phyloP scores from a whole-genome alignment of 164 flowering plant species.

The Echeveria elegans region DNA sequence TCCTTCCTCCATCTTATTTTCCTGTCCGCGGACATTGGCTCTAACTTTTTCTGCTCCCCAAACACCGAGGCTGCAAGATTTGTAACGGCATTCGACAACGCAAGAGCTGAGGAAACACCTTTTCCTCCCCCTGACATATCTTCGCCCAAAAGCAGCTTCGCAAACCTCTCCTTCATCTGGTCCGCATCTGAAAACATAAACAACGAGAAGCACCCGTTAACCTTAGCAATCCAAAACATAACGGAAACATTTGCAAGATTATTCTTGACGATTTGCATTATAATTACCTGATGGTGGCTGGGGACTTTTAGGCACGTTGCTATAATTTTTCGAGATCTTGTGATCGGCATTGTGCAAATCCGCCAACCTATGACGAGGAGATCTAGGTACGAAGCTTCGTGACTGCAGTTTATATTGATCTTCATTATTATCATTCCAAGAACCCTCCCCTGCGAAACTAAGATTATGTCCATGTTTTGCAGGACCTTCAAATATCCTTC shows the following conservation, averaged over 20 bases:
- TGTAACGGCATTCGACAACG: constrained; percentile 89
- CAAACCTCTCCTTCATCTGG: constrained; percentile 71
- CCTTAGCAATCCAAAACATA: not conserved
- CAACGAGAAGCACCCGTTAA: not conserved
- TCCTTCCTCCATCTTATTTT: constrained; percentile 79
- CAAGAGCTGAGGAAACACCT: constrained; percentile 90
- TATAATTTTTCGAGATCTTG: not conserved
- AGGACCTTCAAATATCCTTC: constrained; percentile 27
- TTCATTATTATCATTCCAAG: constrained; percentile 9
- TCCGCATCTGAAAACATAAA: constrained; percentile 44
- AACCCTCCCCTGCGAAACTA: constrained; percentile 20
- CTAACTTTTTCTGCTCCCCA: constrained; percentile 65
- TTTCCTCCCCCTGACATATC: constrained; percentile 97
- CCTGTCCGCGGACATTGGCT: constrained; percentile 70
- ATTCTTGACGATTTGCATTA: not conserved
- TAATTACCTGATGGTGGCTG: constrained; percentile 22
- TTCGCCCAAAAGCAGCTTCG: constrained; percentile 87
- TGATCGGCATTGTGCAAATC: constrained; percentile 13
- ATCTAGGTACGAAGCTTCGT: constrained; percentile 16
- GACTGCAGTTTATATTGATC: constrained; percentile 17
- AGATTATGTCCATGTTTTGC: constrained; percentile 20
- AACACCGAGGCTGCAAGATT: constrained; percentile 91
- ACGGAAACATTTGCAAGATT: not conserved
- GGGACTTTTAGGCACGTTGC: constrained; percentile 4
- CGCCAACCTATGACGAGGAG: not conserved